A percentile compares a stretch with the other conserved stretches of the same genome.
Conservation (phyloP, 768 basidiomycete genomes). For the Stropharia rugosoannulata region DNA sequence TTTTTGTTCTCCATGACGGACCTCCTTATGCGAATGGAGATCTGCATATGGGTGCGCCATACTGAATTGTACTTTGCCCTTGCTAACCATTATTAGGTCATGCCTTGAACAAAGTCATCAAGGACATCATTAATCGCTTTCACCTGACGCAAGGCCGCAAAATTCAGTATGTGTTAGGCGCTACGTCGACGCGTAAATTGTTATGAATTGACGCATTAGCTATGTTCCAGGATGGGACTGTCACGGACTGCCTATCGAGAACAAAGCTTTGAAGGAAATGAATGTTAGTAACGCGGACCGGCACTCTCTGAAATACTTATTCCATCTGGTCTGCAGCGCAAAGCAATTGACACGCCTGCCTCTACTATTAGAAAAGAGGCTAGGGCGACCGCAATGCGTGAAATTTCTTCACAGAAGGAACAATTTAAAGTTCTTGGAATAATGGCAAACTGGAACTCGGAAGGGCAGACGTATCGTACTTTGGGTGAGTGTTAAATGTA, state of each 20-base stretch:
- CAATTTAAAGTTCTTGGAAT: constrained; percentile 84
- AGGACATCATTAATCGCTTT: constrained; percentile 93
- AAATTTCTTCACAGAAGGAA: constrained; percentile 71
- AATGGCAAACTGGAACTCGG: constrained; percentile 86
- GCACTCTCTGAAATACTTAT: not conserved
- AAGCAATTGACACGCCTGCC: constrained; percentile 49
- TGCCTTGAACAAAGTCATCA: constrained; percentile 93
- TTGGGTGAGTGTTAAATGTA: constrained; percentile 51
- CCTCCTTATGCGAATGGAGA: constrained; percentile 98
- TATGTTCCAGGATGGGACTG: constrained; percentile 98
- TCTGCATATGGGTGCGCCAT: constrained; percentile 81
- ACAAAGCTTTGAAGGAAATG: constrained; percentile 82
- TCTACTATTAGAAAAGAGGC: constrained; percentile 74
- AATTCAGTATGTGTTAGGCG: constrained; percentile 65
- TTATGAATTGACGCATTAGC: constrained; percentile 39
- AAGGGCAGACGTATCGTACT: constrained; percentile 74
- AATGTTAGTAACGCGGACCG: constrained; percentile 42
- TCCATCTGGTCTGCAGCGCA: constrained; percentile 39
- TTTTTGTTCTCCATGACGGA: constrained; percentile 92
- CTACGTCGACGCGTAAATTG: not conserved
- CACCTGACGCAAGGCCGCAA: constrained; percentile 74
- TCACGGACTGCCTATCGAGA: constrained; percentile 96
- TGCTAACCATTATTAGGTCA: constrained; percentile 60
- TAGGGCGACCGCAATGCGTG: constrained; percentile 64
- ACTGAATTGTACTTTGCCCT: not conserved